These are phyloP conservation scores for Chytriomyces sp. DNA, from an alignment of 192 early-diverging fungal species.

Conservation along the genomic window DNA sequence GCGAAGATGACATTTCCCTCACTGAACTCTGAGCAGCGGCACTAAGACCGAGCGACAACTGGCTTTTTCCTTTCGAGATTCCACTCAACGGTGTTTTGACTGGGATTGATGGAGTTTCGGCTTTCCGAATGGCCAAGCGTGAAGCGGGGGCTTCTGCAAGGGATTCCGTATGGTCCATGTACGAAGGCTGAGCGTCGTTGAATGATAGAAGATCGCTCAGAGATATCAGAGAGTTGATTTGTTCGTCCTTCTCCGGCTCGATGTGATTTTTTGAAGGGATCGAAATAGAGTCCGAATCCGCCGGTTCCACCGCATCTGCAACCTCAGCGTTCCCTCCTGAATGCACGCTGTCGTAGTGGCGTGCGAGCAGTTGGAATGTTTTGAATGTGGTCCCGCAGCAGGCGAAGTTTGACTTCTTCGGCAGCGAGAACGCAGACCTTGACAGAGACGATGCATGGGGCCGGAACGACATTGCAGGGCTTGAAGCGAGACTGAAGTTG, in stretches of 20 bases:
- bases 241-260: not conserved
- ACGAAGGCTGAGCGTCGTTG: not conserved
- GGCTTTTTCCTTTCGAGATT: constrained; percentile 1
- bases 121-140: not conserved
- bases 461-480: not conserved
- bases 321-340: not conserved
- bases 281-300: not conserved
- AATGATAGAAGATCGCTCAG: constrained; percentile 24
- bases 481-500: not conserved
- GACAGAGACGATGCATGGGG: not conserved
- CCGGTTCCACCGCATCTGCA: not conserved
- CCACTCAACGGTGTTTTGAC: too few species aligned
- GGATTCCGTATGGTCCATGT: not conserved
- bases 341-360: constrained; percentile 24
- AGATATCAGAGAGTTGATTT: not conserved
- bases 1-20: not conserved
- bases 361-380: constrained; percentile 19
- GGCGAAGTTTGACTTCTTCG: constrained; percentile 23
- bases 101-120: not conserved
- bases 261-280: constrained; percentile 20
- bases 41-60: constrained; percentile 25
- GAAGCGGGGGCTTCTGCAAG: not conserved
- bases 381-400: constrained; percentile 24
- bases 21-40: not conserved
- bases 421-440: constrained; percentile 1